A percentile compares a stretch with the other conserved stretches of the same genome.
phyloP scores from a whole-genome alignment of 176 grass and related monocot genomes.

The Oryza australiensis region DNA sequence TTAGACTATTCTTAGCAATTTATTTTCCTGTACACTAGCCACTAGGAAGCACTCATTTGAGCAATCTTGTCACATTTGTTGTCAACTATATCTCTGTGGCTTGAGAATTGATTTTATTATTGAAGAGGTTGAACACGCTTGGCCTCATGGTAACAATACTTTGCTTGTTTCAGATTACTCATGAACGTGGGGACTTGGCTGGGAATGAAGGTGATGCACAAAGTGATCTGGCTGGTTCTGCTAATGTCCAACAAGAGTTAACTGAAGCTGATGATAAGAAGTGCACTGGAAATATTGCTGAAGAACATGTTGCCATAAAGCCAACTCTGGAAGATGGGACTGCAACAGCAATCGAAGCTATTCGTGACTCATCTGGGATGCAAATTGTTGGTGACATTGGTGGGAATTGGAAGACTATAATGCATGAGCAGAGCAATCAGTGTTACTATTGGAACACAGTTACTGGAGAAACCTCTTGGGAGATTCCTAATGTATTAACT shows the following conservation, averaged over 20 bases:
- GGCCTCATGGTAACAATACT: background rate
- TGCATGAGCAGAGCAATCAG: constrained; percentile 84
- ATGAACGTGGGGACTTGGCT: background rate
- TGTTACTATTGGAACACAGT: constrained; percentile 97
- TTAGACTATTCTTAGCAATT: background rate
- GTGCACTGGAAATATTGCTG: constrained; percentile 26
- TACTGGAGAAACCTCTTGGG: constrained; percentile 98
- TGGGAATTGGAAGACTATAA: constrained; percentile 88
- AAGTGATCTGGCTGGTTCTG: constrained; percentile 35
- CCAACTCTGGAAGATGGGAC: constrained; percentile 32
- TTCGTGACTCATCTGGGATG: constrained; percentile 56
- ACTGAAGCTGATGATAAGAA: constrained; percentile 37
- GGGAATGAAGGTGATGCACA: constrained; percentile 12
- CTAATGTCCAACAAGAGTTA: constrained; percentile 43
- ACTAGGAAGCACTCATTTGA: constrained; percentile 1
- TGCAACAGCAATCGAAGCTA: constrained; percentile 21
- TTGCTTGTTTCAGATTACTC: constrained; percentile 37
- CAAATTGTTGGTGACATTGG: constrained; percentile 74
- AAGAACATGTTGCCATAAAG: constrained; percentile 39
- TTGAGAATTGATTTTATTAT: background rate
- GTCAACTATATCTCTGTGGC: background rate
- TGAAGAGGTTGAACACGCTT: background rate
- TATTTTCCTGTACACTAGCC: background rate
- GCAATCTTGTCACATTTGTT: background rate
- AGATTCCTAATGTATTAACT: constrained; percentile 61